Evolutionary conservation across 1,284 basidiomycete genomes (phyloP).

Genomic region (Mycosarcoma mackinlayi): DNA sequence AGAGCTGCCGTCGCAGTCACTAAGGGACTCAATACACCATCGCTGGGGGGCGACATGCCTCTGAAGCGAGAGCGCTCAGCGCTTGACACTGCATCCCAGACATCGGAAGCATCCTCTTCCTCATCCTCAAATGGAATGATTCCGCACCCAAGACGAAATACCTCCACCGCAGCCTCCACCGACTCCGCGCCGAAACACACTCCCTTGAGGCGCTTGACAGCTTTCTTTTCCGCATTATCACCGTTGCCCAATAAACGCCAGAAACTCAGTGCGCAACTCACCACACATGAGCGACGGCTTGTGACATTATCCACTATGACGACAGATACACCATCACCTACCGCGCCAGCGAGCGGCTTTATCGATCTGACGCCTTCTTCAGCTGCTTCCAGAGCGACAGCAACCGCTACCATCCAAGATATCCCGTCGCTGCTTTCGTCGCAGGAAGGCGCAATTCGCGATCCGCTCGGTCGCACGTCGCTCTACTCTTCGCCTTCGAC

Average conservation of each 20-base stretch:
- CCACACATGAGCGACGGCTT: neutral
- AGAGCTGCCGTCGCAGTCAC: neutral
- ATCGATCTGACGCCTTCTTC: slow-evolving; percentile 18
- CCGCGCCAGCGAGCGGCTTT: slow-evolving; percentile 19
- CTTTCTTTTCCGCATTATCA: neutral
- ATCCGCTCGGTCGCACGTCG: slow-evolving; percentile 23
- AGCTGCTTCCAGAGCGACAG: neutral
- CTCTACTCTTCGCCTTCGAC: slow-evolving; percentile 1
- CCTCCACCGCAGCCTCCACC: no score
- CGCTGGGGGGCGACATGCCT: slow-evolving; percentile 18
- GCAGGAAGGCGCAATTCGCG: slow-evolving; percentile 40
- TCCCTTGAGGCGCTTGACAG: slow-evolving; percentile 6
- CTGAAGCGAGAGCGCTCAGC: slow-evolving; percentile 16
- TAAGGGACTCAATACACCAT: neutral
- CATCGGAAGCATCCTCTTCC: slow-evolving; percentile 6
- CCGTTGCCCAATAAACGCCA: slow-evolving; percentile 12
- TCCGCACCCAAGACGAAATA: no score
- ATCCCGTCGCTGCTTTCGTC: neutral
- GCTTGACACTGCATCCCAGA: slow-evolving; percentile 9
- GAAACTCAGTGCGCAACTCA: neutral
- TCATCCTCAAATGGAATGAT: neutral
- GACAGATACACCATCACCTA: neutral
- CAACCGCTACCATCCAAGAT: neutral
- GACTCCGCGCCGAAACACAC: neutral
- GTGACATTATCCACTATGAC: neutral